Conservation (phyloP, 495 filamentous ascomycete genomes). For the Neurospora tetraspora region DNA sequence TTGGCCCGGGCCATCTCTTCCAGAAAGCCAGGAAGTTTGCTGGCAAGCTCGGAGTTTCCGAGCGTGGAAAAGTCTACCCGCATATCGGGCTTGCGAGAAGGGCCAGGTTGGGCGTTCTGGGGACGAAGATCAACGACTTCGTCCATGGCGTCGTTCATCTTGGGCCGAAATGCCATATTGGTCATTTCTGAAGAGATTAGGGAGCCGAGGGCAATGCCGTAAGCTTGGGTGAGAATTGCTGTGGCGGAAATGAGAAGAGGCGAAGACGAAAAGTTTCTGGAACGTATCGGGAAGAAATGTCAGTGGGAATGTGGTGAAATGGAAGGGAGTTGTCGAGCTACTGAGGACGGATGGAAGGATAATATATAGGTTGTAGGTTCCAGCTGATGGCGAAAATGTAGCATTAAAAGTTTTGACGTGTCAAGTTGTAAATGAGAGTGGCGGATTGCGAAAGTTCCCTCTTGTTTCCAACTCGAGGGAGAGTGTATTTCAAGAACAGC, state of each 20-base stretch:
- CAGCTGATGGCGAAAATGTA: neutral
- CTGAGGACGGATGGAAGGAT: neutral
- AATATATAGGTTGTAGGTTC: neutral
- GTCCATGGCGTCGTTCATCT: slow-evolving; percentile 13
- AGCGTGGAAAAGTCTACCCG: slow-evolving; percentile 16
- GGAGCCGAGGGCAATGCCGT: neutral
- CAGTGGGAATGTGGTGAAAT: neutral
- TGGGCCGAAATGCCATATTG: neutral
- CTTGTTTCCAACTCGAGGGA: neutral
- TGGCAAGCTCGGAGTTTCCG: slow-evolving; percentile 12
- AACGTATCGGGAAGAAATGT: neutral
- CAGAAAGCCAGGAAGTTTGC: slow-evolving; percentile 18
- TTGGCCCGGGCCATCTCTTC: slow-evolving; percentile 19
- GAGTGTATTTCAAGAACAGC: neutral
- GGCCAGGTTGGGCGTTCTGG: neutral
- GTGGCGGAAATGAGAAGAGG: neutral
- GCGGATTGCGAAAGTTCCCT: neutral
- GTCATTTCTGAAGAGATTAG: neutral
- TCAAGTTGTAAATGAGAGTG: neutral
- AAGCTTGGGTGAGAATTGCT: neutral
- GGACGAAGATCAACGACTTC: slow-evolving; percentile 13
- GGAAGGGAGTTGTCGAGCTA: neutral
- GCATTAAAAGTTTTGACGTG: neutral
- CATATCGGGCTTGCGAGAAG: slow-evolving; percentile 12
- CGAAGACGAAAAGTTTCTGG: neutral